phyloP scores from a whole-genome alignment of 345 rosid species.

The Pistacia integerrima region DNA sequence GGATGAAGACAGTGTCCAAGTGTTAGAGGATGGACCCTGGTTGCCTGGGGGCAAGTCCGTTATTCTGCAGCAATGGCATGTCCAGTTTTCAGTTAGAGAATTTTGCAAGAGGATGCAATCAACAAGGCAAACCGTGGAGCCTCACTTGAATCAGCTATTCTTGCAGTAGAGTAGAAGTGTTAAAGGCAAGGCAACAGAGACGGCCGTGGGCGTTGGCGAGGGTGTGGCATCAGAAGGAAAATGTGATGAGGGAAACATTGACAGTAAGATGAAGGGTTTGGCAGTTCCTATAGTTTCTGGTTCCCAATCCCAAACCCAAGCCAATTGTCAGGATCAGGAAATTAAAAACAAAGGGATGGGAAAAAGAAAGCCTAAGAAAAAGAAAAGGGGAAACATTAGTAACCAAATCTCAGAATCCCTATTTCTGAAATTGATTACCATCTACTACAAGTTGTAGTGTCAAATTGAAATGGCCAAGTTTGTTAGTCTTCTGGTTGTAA shows the following conservation, averaged over 20 bases:
- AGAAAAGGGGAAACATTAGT: no score
- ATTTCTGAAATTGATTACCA: no score
- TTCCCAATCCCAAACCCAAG: neutral
- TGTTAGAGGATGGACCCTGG: no score
- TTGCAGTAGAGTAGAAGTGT: neutral
- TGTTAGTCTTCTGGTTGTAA: no score
- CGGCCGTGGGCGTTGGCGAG: neutral
- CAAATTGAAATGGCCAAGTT: no score
- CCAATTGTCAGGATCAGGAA: neutral
- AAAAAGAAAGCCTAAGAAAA: neutral
- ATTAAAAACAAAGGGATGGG: conserved; percentile 11
- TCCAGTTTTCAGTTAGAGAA: neutral
- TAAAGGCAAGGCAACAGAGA: conserved; percentile 1
- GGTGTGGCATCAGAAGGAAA: neutral
- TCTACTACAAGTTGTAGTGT: no score
- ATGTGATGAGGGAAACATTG: neutral
- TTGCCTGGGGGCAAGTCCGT: conserved; percentile 3
- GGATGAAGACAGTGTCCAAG: no score
- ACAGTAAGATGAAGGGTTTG: neutral
- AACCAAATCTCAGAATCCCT: no score
- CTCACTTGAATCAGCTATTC: no score
- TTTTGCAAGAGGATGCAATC: neutral
- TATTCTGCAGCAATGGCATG: no score
- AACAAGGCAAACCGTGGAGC: neutral
- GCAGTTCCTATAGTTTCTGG: neutral